phyloP scores from a whole-genome alignment of 208 protist species.

The Strigomonas culicis region DNA sequence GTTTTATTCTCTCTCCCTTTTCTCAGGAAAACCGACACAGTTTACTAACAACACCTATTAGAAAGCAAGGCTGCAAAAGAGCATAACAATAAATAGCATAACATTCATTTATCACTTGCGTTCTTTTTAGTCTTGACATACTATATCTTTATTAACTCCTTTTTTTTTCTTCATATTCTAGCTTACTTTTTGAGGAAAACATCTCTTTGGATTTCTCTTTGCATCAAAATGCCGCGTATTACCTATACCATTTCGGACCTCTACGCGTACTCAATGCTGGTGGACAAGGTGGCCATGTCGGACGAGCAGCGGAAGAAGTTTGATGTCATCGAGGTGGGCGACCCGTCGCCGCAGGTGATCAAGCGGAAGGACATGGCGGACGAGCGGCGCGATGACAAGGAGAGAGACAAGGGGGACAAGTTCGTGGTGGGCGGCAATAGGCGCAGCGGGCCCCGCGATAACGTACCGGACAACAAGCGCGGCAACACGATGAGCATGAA shows the following conservation, averaged over 20 bases:
- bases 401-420: conserved; percentile 4
- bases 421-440: no score
- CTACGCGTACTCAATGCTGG: conserved; percentile 34
- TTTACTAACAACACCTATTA: neutral
- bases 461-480: no score
- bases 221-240: conserved; percentile 13
- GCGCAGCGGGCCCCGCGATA: no score
- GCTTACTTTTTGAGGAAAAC: conserved; percentile 2
- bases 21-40: no score
- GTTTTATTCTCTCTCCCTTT: conserved; percentile 5
- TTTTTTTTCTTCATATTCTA: neutral
- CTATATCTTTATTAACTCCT: conserved; percentile 1
- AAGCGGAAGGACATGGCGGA: neutral
- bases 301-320: conserved; percentile 51
- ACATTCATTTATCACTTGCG: no score
- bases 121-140: conserved; percentile 8
- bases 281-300: conserved; percentile 26
- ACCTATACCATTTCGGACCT: conserved; percentile 62
- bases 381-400: neutral
- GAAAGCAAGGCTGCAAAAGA: no score
- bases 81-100: no score
- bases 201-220: no score
- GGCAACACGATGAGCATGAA: no score
- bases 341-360: conserved; percentile 13
- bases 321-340: conserved; percentile 54